Evolutionary conservation across 495 filamentous ascomycete species (phyloP), one percentile per base, ranked within the genome.

Genomic region (Cairneyella variabilis): DNA sequence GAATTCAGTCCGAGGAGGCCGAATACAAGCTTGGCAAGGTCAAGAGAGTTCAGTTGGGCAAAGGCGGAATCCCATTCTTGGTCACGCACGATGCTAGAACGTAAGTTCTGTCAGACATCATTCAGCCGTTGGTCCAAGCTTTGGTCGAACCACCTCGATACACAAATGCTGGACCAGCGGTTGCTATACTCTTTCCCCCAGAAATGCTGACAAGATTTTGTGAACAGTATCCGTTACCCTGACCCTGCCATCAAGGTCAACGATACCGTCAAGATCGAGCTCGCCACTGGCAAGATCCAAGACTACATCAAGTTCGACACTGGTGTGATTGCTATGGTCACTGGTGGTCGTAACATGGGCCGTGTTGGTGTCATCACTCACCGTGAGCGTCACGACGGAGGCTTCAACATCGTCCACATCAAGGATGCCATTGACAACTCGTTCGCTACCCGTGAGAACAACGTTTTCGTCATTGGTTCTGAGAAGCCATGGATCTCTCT

Each of bases 21-120:
- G 83, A 86, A 79, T 98, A 95, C 87, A 98, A 98, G 87, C 82
- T 98, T 57, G 90, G 90, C 77, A 98, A 97, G 82, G 95, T 97
- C 80, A 97, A 96, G 88, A 83, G 91, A 63, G 93, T 97, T 38
- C 95, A 98, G 81, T 84, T 98, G 66, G 95, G 93, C 82, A 90
- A 89, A 74, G 95, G 93, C 77, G 93, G 92, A 77, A 93, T 98
- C 83, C 93, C 93, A 89, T 97, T 95, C 89, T 96, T 97, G 88
- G 93, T 97, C 88, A 97, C 95, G 89, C 95, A 97, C 85, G 93
- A 98, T 90, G 93, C 95, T 77, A 84, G 93, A 89, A 98, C 95
- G 91, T 97, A 78, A 93, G 91, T 83, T 83, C 80, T 86, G 76
- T 83, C 84, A 82, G 80, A 85, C 82, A 87, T 91, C 90, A 89